Evolutionary conservation across 306 rosid genomes (phyloP).

Genomic region (Betula pendula): DNA sequence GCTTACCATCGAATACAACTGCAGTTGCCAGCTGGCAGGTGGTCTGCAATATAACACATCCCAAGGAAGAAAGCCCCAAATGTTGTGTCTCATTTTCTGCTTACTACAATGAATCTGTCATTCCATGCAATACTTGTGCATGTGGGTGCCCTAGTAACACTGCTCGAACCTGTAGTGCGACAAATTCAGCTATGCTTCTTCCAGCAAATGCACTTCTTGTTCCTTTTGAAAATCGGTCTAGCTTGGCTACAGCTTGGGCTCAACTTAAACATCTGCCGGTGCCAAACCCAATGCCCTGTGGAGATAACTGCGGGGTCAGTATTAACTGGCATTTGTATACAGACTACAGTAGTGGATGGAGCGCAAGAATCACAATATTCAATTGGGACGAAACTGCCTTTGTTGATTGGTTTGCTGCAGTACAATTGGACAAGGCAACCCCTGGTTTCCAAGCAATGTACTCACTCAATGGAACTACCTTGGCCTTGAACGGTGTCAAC

Average conservation of each 20-base stretch:
- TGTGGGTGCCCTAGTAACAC: constrained; percentile 80
- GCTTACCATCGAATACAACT: constrained; percentile 61
- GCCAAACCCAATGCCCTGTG: constrained; percentile 78
- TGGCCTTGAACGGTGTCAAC: constrained; percentile 52
- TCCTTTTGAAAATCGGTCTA: constrained; percentile 78
- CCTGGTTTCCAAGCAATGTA: constrained; percentile 88
- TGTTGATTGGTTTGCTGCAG: constrained; percentile 95
- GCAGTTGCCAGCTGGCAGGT: constrained; percentile 98
- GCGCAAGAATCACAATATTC: constrained; percentile 84
- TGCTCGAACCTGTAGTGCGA: constrained; percentile 60
- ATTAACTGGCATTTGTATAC: constrained; percentile 84
- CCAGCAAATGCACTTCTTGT: constrained; percentile 82
- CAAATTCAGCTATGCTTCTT: constrained; percentile 81
- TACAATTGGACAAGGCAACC: constrained; percentile 72
- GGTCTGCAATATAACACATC: constrained; percentile 82
- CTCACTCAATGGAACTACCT: constrained; percentile 69
- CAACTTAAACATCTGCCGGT: constrained; percentile 45
- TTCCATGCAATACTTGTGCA: constrained; percentile 94
- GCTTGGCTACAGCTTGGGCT: constrained; percentile 80
- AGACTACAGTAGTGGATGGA: constrained; percentile 84
- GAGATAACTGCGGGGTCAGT: constrained; percentile 92
- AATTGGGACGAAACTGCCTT: constrained; percentile 81
- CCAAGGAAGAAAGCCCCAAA: constrained; percentile 51
- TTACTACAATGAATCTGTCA: constrained; percentile 83
- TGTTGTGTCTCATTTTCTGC: constrained; percentile 96